Evolutionary conservation across 2,329 filamentous ascomycete genomes (phyloP).

Genomic region (Trichophyton verrucosum): DNA sequence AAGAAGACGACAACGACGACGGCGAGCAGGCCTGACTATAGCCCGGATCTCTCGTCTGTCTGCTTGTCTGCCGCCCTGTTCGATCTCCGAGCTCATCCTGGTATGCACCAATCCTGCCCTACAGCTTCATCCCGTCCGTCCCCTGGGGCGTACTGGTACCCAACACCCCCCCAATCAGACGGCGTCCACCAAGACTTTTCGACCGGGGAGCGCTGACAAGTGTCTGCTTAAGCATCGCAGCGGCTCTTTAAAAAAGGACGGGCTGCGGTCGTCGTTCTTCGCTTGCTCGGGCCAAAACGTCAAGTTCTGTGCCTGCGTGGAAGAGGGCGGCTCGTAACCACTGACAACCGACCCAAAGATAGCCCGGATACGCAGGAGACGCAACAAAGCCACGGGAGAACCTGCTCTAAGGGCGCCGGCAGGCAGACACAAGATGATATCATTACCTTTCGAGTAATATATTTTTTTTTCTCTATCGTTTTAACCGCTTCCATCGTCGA

Average conservation of each 20-base stretch:
- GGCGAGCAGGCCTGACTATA: background rate
- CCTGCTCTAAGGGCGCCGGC: background rate
- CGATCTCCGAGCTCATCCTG: background rate
- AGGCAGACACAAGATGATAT: background rate
- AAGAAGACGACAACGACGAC: background rate
- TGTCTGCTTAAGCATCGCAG: background rate
- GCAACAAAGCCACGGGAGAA: no score
- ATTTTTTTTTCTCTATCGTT: background rate
- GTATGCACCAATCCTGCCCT: constrained; percentile 1
- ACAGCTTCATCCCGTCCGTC: background rate
- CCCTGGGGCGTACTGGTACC: constrained; percentile 12
- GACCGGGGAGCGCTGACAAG: background rate
- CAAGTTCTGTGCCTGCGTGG: background rate
- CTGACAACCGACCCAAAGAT: background rate
- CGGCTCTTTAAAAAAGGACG: background rate
- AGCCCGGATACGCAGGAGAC: background rate
- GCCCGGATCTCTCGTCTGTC: background rate
- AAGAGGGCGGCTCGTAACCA: background rate
- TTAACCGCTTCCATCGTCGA: background rate
- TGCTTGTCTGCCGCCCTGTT: background rate
- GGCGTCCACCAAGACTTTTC: background rate
- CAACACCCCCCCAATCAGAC: constrained; percentile 7
- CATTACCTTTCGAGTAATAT: background rate
- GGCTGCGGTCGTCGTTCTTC: background rate
- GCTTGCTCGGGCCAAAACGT: background rate